Evolutionary conservation across 441 rosid genomes (phyloP), one percentile per base, ranked within the genome.

Genomic region (Monsonia emarginata): DNA sequence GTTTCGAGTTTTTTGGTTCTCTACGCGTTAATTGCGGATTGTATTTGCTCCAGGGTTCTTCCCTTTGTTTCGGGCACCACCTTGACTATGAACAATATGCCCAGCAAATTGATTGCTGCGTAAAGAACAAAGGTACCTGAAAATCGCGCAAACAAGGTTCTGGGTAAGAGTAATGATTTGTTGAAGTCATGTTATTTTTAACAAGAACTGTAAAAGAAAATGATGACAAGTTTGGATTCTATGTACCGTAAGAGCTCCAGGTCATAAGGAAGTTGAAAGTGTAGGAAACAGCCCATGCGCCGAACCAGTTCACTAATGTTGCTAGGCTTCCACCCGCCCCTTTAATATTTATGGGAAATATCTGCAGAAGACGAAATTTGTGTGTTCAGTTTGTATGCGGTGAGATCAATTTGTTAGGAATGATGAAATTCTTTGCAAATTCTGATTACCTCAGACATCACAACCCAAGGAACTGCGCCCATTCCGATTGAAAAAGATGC

Each of bases 31-130:
- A 54, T 54, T 24, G 27, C 60, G 10, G 85, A 82, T 63, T 90
- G 91, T 71, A 86, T 80, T 75, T 90, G 91, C 84, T 90, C 96
- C 72, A 88, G 72, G 13, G 89, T 76, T 57, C 76, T 74, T 16
- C 87, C 92, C 72, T 86, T 88, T 5, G 90, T 90, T 75, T 90
- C 96, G 0, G 92, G 92, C n/a, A 86, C 92, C 73, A 83, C 61
- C 76, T 78, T 75, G 3, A 64, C 60, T 21, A 79, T 72, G 78
- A 88, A 90, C 54, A 79, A 42, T 30, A 90, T 61, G 5, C 80
- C 81, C 10, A 75, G 16, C 54, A 59, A 76, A 62, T 81, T 81
- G 18, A 83, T 54, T n/a, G 69, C 77, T 5, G 80, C 80, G 34
- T 76, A 90, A 16, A 82, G 25, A 61, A 74, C 72, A 68, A 88